phyloP scores from a whole-genome alignment of 768 basidiomycete species.

The Exsudoporus frostii region DNA sequence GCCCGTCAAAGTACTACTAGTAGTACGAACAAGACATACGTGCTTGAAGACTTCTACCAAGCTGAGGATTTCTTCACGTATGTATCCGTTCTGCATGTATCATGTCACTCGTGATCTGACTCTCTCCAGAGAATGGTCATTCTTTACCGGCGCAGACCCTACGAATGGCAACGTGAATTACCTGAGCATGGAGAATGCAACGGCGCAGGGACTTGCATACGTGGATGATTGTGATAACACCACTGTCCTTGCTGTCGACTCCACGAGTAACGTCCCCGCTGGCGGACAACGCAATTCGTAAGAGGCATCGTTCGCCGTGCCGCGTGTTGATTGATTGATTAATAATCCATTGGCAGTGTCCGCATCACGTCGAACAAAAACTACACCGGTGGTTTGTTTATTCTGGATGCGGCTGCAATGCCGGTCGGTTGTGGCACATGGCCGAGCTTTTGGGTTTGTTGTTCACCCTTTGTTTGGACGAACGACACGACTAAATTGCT shows the following conservation, averaged over 20 bases:
- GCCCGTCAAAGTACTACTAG: constrained; percentile 20
- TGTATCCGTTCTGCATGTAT: constrained; percentile 11
- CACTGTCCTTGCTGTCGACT: constrained; percentile 62
- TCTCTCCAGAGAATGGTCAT: constrained; percentile 58
- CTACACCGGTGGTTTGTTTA: constrained; percentile 68
- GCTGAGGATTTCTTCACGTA: constrained; percentile 64
- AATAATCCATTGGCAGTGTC: constrained; percentile 44
- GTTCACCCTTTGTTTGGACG: background rate
- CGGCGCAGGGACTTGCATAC: constrained; percentile 53
- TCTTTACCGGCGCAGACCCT: constrained; percentile 61
- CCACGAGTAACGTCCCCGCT: constrained; percentile 42
- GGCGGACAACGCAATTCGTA: constrained; percentile 57
- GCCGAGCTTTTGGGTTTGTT: constrained; percentile 55
- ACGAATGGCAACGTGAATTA: constrained; percentile 70
- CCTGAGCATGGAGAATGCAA: constrained; percentile 45
- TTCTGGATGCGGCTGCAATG: constrained; percentile 69
- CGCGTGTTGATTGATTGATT: background rate
- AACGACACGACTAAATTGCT: background rate
- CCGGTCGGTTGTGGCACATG: constrained; percentile 65
- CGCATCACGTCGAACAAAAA: constrained; percentile 63
- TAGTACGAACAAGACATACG: constrained; percentile 34
- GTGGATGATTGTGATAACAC: constrained; percentile 53
- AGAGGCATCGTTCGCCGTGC: constrained; percentile 11
- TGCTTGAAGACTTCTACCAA: constrained; percentile 38
- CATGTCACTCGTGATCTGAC: background rate